phyloP scores from a whole-genome alignment of 495 filamentous ascomycete genomes.

The Neurospora africana region DNA sequence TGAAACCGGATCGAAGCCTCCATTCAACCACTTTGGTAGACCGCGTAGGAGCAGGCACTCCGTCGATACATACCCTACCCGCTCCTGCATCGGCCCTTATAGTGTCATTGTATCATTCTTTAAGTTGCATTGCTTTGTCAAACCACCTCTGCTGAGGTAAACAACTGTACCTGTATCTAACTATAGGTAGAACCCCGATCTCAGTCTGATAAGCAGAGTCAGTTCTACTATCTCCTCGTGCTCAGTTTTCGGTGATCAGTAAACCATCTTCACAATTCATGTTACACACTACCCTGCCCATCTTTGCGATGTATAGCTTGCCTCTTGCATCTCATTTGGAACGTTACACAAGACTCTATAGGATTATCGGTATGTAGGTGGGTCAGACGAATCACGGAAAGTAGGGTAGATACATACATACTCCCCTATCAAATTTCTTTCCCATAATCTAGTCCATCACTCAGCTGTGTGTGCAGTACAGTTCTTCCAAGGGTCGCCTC shows the following conservation, averaged over 20 bases:
- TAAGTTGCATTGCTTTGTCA: background rate
- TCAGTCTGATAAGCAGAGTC: background rate
- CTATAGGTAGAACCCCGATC: background rate
- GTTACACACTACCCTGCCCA: background rate
- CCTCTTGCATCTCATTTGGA: background rate
- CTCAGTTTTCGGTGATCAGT: background rate
- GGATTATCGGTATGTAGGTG: background rate
- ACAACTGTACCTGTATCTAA: background rate
- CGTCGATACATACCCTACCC: background rate
- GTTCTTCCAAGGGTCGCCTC: background rate
- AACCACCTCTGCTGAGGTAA: background rate
- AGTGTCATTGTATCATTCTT: background rate
- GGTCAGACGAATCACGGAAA: background rate
- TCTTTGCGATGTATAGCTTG: background rate
- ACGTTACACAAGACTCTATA: background rate
- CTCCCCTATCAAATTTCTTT: background rate
- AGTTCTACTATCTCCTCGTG: background rate
- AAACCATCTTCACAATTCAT: background rate
- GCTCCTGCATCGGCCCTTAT: background rate
- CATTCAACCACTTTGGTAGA: background rate
- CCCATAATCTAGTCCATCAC: background rate
- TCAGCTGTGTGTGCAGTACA: background rate
- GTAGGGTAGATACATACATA: background rate
- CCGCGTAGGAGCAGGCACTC: background rate
- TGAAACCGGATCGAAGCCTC: background rate